A percentile compares a stretch with the other conserved stretches of the same genome.
Conservation (phyloP, 148 eudicot species). For the Suaeda aralocaspica region DNA sequence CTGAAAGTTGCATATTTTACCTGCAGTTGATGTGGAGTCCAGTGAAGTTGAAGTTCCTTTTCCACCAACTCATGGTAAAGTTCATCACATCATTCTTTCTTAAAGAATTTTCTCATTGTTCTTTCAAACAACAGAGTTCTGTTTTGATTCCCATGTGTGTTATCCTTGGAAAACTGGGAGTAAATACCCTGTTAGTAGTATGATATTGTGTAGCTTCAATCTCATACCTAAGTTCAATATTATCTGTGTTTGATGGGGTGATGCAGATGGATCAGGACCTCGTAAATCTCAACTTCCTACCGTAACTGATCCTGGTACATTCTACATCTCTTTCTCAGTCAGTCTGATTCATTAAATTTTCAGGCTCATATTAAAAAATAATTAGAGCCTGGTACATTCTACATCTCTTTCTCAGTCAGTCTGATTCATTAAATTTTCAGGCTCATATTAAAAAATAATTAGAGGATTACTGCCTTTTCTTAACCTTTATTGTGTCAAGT, state of each 20-base stretch:
- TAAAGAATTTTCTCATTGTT: background rate
- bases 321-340: background rate
- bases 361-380: too few species aligned
- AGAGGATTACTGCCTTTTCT: too few species aligned
- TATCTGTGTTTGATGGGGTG: background rate
- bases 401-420: background rate
- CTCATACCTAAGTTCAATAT: background rate
- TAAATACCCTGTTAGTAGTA: too few species aligned
- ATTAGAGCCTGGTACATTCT: background rate
- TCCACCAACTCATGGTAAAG: background rate
- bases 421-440: background rate
- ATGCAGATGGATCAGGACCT: slow-evolving; percentile 4
- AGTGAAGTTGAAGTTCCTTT: background rate
- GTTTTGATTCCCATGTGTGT: background rate
- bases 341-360: background rate
- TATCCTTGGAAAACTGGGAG: too few species aligned
- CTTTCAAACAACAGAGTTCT: background rate
- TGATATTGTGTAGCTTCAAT: background rate
- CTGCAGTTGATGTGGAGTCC: background rate
- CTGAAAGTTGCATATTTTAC: background rate
- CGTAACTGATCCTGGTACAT: background rate
- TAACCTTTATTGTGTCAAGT: too few species aligned
- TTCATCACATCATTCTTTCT: too few species aligned
- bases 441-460: too few species aligned
- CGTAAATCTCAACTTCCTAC: background rate